Evolutionary conservation across 352 stramenopile species (phyloP).

Genomic region (Phytophthora tentaculata): DNA sequence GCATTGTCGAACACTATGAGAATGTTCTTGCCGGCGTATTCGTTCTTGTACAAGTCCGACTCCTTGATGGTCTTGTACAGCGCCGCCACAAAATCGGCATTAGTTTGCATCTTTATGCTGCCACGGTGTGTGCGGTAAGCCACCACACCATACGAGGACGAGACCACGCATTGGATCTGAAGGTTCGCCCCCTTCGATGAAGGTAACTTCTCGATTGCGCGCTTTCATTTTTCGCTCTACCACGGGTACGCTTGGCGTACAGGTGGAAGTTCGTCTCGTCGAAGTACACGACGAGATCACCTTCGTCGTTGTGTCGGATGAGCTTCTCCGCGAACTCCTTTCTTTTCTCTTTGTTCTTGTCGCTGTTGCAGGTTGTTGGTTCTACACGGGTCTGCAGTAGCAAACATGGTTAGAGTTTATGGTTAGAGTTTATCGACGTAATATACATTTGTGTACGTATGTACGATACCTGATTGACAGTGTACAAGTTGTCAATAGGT

Average conservation of each 20-base stretch:
- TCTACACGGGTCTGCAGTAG: not conserved
- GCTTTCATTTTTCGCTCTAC: not conserved
- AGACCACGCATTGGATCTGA: not conserved
- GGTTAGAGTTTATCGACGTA: too few relatives aligned
- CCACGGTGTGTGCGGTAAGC: not conserved
- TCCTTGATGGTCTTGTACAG: not conserved
- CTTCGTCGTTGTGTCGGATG: not conserved
- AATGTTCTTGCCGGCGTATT: too few relatives aligned
- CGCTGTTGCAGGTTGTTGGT: not conserved
- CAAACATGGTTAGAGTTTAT: too few relatives aligned
- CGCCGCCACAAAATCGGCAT: not conserved
- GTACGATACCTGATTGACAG: not conserved
- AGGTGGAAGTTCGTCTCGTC: slow-evolving; percentile 3
- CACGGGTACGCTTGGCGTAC: not conserved
- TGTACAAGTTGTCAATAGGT: not conserved
- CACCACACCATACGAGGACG: not conserved
- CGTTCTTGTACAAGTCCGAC: too few relatives aligned
- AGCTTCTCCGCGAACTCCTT: not conserved
- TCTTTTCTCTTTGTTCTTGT: not conserved
- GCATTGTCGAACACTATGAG: too few relatives aligned
- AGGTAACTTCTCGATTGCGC: not conserved
- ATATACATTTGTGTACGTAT: not conserved
- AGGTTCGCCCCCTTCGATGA: not conserved
- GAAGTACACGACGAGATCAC: not conserved
- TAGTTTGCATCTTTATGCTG: not conserved